Percentiles rank a stretch among this genome's conserved stretches.
Conservation (phyloP, 2,329 filamentous ascomycete species). For the Colletotrichum lupini region DNA sequence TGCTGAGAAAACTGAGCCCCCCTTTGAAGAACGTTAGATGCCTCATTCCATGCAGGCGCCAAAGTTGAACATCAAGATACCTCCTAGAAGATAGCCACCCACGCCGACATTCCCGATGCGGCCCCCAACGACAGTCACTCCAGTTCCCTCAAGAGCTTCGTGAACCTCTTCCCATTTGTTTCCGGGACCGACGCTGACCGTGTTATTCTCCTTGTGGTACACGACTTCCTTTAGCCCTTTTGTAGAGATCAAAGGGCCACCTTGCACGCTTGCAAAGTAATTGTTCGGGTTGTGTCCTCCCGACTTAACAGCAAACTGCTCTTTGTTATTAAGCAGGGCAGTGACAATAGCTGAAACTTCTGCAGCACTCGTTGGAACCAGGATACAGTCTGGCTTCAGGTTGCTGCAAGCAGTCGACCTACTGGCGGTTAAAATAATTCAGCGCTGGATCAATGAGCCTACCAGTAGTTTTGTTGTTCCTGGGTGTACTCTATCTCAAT, state of each 20-base stretch:
- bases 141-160: slow-evolving; percentile 51
- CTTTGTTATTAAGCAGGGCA: slow-evolving; percentile 57
- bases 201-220: slow-evolving; percentile 49
- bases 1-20: slow-evolving; percentile 62
- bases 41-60: too few relatives aligned
- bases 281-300: slow-evolving; percentile 69
- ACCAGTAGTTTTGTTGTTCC: slow-evolving; percentile 16
- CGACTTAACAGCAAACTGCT: slow-evolving; percentile 65
- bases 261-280: slow-evolving; percentile 61
- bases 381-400: slow-evolving; percentile 58
- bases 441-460: not conserved
- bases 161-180: slow-evolving; percentile 56
- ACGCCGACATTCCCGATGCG: slow-evolving; percentile 60
- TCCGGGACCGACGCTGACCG: slow-evolving; percentile 57
- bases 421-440: too few relatives aligned
- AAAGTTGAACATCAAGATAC: slow-evolving; percentile 42
- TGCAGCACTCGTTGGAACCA: slow-evolving; percentile 57
- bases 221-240: slow-evolving; percentile 53
- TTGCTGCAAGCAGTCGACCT: slow-evolving; percentile 55
- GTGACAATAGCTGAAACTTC: slow-evolving; percentile 66
- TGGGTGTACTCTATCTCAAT: not conserved
- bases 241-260: slow-evolving; percentile 61
- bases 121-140: slow-evolving; percentile 56
- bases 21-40: slow-evolving; percentile 50
- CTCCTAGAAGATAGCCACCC: slow-evolving; percentile 62